phyloP scores from a whole-genome alignment of 2,329 filamentous ascomycete species.

The Akanthomyces uredinophilus region DNA sequence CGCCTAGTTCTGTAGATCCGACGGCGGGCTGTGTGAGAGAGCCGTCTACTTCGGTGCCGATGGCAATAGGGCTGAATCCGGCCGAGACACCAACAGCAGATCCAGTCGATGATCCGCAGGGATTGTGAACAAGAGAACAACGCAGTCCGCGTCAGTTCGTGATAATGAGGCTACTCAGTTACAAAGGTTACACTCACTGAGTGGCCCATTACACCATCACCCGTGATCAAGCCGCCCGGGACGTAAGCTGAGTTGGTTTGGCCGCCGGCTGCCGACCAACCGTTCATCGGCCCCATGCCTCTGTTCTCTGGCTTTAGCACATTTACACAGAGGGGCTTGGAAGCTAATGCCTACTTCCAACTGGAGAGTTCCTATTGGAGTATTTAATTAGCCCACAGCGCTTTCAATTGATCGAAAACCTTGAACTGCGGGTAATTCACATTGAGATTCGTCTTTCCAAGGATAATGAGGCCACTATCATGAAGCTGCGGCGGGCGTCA shows the following conservation, averaged over 20 bases:
- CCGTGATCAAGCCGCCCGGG: slow-evolving; percentile 4
- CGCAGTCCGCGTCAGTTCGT: too few species aligned
- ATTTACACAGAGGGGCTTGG: too few species aligned
- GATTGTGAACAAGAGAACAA: slow-evolving; percentile 13
- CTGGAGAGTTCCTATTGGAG: too few species aligned
- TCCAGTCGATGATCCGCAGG: slow-evolving; percentile 52
- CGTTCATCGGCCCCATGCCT: too few species aligned
- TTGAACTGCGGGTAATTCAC: too few species aligned
- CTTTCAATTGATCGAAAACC: too few species aligned
- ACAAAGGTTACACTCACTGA: slow-evolving; percentile 9
- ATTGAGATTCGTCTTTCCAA: slow-evolving; percentile 17
- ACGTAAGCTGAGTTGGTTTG: slow-evolving; percentile 18
- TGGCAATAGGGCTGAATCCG: slow-evolving; percentile 47
- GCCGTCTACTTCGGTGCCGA: slow-evolving; percentile 48
- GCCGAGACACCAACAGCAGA: slow-evolving; percentile 50
- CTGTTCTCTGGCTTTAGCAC: too few species aligned
- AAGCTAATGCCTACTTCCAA: too few species aligned
- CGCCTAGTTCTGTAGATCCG: neutral
- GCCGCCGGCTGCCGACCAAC: slow-evolving; percentile 17
- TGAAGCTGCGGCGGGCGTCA: neutral
- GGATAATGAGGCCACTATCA: slow-evolving; percentile 14
- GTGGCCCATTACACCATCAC: slow-evolving; percentile 13
- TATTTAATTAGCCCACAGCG: too few species aligned
- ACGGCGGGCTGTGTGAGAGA: slow-evolving; percentile 15
- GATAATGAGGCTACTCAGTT: too few species aligned